Conservation (phyloP, 148 eudicot genomes). For the Vaccinium vitisidaea region DNA sequence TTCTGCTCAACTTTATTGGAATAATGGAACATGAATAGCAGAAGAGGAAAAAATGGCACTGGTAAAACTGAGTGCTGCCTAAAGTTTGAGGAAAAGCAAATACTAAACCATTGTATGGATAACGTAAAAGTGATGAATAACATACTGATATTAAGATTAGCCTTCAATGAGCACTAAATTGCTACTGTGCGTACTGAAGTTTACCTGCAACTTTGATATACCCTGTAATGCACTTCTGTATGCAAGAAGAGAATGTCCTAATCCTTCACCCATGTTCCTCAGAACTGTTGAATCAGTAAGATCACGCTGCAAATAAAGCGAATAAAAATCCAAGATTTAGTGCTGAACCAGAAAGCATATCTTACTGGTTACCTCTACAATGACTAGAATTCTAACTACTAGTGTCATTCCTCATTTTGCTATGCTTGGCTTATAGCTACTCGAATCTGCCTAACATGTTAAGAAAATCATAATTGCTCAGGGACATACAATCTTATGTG, state of each 20-base stretch:
- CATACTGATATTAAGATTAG: not conserved
- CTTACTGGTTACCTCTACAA: not conserved
- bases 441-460: not conserved
- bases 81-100: not conserved
- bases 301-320: conserved; percentile 66
- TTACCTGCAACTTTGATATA: conserved; percentile 83
- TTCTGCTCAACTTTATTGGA: not conserved
- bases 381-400: not conserved
- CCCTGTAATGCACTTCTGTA: conserved; percentile 81
- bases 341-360: not conserved
- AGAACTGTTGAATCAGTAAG: conserved; percentile 95
- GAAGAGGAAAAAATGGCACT: not conserved
- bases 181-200: not conserved
- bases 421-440: not conserved
- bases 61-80: not conserved
- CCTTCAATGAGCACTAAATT: not conserved
- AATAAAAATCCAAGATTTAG: not conserved
- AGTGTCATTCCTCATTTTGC: not conserved
- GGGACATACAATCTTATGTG: not conserved
- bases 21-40: not conserved
- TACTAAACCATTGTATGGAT: not conserved
- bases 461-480: not conserved
- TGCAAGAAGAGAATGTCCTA: conserved; percentile 84
- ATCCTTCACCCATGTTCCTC: conserved; percentile 85
- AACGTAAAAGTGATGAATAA: not conserved